Conservation (phyloP, 2,329 filamentous ascomycete genomes). For the Neonectria faginata region DNA sequence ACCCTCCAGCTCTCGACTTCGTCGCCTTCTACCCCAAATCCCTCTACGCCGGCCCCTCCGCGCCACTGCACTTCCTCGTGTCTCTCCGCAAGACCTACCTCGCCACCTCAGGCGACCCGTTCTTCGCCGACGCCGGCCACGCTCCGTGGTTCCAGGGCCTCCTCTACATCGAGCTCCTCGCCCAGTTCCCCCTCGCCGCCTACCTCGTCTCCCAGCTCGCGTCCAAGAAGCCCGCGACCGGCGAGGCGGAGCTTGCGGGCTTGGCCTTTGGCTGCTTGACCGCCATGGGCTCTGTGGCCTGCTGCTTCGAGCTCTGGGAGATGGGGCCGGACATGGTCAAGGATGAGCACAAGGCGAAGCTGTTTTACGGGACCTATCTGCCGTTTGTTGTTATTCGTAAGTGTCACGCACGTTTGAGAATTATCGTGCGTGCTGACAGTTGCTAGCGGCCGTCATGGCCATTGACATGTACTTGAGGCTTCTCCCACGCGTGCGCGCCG, state of each 20-base stretch:
- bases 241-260: slow-evolving; percentile 60
- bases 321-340: slow-evolving; percentile 62
- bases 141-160: slow-evolving; percentile 65
- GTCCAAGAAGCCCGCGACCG: slow-evolving; percentile 50
- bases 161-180: slow-evolving; percentile 61
- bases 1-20: slow-evolving; percentile 63
- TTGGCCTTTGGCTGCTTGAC: slow-evolving; percentile 65
- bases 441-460: slow-evolving; percentile 62
- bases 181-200: slow-evolving; percentile 62
- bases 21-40: slow-evolving; percentile 63
- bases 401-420: slow-evolving; percentile 39
- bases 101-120: slow-evolving; percentile 63
- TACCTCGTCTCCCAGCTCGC: slow-evolving; percentile 60
- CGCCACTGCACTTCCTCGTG: slow-evolving; percentile 62
- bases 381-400: slow-evolving; percentile 66
- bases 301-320: slow-evolving; percentile 61
- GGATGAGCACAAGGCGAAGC: slow-evolving; percentile 56
- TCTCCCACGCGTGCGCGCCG: slow-evolving; percentile 54
- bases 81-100: slow-evolving; percentile 61
- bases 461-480: slow-evolving; percentile 68
- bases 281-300: slow-evolving; percentile 63
- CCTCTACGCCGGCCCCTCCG: slow-evolving; percentile 55
- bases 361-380: slow-evolving; percentile 63
- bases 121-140: slow-evolving; percentile 56
- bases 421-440: slow-evolving; percentile 4